Evolutionary conservation across 306 rosid genomes (phyloP), one percentile per base, ranked within the genome.

Genomic region (Acacia melanoxylon): DNA sequence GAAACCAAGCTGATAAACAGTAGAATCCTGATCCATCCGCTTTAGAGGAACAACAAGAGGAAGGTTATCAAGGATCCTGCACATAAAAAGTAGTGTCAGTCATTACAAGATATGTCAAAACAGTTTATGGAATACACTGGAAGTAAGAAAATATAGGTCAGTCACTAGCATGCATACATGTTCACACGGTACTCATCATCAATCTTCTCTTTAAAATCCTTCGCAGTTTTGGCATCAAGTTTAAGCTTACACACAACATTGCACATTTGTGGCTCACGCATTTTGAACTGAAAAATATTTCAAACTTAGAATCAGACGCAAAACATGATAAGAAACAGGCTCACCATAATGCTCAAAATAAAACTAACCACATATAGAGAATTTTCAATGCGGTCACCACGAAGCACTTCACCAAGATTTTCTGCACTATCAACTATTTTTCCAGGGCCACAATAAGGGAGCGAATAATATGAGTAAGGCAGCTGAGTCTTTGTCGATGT

Each of bases 381-480:
- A 87, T 95, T 95, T 81, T 95, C 99, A 79, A 95, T 95, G 15
- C 99, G 95, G 77, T 95, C 99, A 74, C 99, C 99, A 33, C 99
- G 99, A 74, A 95, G 98, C 37, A 95, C 99, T 88, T 95, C 99
- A 78, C 98, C 99, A 20, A 95, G 95, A 86, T 95, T 95, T 85
- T 95, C 98, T 10, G 99, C 89, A 82, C 96, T 93, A 81, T 95
- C 99, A 78, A 92, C 45, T 35, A 95, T 95, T 86, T 92, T 87
- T 11, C 56, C 46, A 6, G 99, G 99, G 0, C 25, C 44, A 66
- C 93, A 89, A 83, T 81, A 95, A 11, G 93, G 97, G 77, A 95
- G 98, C 33, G 99, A 95, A 87, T 93, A 95, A 81, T 65, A 95
- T 13, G 98, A 65, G 85, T 95, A 95, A 1, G 99, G 99, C 82